Conservation (phyloP, 768 basidiomycete species). For the Trametopsis cervina region DNA sequence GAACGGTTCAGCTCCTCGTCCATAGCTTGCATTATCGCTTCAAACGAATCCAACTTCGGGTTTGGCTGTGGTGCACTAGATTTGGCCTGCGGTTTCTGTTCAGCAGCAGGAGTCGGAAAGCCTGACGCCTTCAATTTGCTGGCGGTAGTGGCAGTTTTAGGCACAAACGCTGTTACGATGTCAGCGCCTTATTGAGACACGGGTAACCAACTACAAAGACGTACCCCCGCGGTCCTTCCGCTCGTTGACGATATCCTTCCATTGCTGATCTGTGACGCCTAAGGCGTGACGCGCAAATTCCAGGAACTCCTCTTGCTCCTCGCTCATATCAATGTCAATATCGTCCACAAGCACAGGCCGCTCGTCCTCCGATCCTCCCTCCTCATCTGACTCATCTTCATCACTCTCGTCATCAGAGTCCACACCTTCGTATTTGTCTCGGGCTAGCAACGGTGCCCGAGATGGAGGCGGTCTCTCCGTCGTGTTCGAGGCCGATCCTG, state of each 20-base stretch:
- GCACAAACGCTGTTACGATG: constrained; percentile 48
- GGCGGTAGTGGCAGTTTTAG: constrained; percentile 22
- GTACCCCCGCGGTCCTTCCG: constrained; percentile 76
- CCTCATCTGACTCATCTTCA: constrained; percentile 45
- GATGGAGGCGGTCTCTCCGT: constrained; percentile 36
- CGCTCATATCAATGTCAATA: constrained; percentile 83
- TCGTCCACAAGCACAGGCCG: constrained; percentile 79
- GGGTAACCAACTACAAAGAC: constrained; percentile 22
- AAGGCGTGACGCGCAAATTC: constrained; percentile 91
- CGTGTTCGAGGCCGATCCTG: constrained; percentile 1
- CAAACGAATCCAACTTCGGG: constrained; percentile 83
- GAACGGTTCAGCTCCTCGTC: constrained; percentile 67
- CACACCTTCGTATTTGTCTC: constrained; percentile 79
- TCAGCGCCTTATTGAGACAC: background rate
- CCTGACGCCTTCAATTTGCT: background rate
- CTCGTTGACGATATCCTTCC: constrained; percentile 79
- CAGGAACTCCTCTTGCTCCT: constrained; percentile 92
- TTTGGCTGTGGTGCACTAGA: constrained; percentile 27
- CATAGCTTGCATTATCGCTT: constrained; percentile 94
- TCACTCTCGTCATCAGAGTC: constrained; percentile 88
- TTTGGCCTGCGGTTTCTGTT: background rate
- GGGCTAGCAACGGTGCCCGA: constrained; percentile 72
- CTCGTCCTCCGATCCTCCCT: constrained; percentile 69
- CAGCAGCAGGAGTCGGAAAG: background rate
- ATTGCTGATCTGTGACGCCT: constrained; percentile 85